Percentiles rank a stretch among this genome's conserved stretches.
Evolutionary conservation across 23 red algal genomes (phyloP).

Genomic region (Gracilaria gracilis): DNA sequence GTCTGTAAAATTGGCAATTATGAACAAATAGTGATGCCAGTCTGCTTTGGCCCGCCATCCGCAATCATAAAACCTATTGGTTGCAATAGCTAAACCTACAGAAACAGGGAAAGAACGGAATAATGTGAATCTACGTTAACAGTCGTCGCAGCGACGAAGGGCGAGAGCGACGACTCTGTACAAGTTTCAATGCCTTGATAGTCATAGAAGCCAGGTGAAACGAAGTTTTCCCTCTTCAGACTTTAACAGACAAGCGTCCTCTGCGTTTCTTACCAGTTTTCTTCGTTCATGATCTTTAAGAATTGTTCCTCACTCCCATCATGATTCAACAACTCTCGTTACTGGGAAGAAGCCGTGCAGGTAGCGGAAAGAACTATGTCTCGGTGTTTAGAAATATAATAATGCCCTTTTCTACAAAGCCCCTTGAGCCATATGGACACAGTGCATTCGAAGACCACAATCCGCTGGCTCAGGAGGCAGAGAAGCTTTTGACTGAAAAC

Average conservation of each 20-base stretch:
- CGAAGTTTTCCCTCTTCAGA: too few relatives aligned
- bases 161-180: too few relatives aligned
- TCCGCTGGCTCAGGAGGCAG: conserved; percentile 2
- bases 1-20: not conserved
- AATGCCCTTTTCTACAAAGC: not conserved
- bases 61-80: too few relatives aligned
- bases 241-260: too few relatives aligned
- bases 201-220: too few relatives aligned
- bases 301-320: not conserved
- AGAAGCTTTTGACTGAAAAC: not conserved
- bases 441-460: not conserved
- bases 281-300: not conserved
- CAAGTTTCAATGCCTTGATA: too few relatives aligned
- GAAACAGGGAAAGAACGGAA: too few relatives aligned
- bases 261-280: not conserved
- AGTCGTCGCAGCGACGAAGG: too few relatives aligned
- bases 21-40: too few relatives aligned
- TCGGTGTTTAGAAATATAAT: not conserved
- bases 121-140: not conserved
- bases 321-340: not conserved
- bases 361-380: not conserved
- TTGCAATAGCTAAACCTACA: too few relatives aligned
- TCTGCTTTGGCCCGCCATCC: too few relatives aligned
- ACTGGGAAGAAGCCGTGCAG: not conserved
- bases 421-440: not conserved